Evolutionary conservation across 352 stramenopile species (phyloP), one percentile per base, ranked within the genome.

Genomic region (Blastocystis sp.): DNA sequence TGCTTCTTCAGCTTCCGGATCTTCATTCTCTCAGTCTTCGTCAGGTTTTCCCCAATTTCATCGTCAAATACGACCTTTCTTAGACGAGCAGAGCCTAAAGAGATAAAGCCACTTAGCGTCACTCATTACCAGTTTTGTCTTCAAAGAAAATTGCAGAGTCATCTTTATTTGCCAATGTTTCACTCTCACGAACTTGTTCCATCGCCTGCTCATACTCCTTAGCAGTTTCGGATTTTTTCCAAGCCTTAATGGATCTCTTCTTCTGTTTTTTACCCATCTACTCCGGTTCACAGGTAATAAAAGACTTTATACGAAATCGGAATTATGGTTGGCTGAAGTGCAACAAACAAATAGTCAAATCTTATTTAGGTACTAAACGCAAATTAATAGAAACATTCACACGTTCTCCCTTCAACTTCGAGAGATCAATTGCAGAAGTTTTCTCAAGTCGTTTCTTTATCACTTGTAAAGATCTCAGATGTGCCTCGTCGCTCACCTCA

Each of bases 221-320:
- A 23, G 73, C 73, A 69, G 73, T 41, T 82, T 82, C 45, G 23
- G 73, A 82, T 47, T 82, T 82, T 18, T 82, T 82, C 73, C 73
- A 82, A 6, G 73, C 26, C 20, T 47, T 26, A 9, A 64, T 66
- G 47, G 45, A 64, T 39, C 29, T 82, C 26, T 82, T 82, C 53
- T 43, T 82, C 47, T 56, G 43, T 59, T 82, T 82, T 54, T 66
- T 64, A 64, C 73, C 73, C 73, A 82, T 82, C 50, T 29, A 43
- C 13, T 53, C 23, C 39, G 8, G 26, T 68, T 41, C 45, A 68
- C 18, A 18, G 43, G 73, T 53, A 64, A 64, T 43, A 29, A 43
- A 47, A 41, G 20, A 5, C 39, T 43, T 13, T 45, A 4, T 68
- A 37, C 26, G 64, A 68, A 66, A 41, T n/a, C 73, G 26, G 26